Evolutionary conservation across 73 alveolate genomes (phyloP).

Genomic region (Tetrahymena thermophila): DNA sequence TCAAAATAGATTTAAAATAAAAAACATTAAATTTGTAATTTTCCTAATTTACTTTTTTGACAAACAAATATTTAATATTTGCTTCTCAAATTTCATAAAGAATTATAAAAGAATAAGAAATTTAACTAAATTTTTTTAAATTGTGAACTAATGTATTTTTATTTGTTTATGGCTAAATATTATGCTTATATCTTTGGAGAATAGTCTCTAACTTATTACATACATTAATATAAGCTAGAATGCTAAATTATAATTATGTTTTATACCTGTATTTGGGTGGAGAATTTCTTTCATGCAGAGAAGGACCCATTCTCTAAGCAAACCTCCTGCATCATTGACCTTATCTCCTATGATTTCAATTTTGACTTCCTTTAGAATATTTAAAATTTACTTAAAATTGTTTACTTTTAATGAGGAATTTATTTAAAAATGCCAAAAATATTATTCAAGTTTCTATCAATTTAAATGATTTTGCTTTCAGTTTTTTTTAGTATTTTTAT

Average conservation of each 20-base stretch:
- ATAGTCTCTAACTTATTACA: not conserved
- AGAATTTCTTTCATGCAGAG: constrained; percentile 34
- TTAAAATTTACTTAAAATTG: not conserved
- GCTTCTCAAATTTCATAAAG: not conserved
- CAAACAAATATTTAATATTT: too few relatives aligned
- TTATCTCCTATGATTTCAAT: constrained; percentile 46
- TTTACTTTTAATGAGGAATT: not conserved
- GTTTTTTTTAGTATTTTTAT: too few relatives aligned
- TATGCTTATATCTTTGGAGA: not conserved
- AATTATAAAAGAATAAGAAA: not conserved
- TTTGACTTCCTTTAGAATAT: constrained; percentile 21
- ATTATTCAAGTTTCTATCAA: not conserved
- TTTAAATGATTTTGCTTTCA: not conserved
- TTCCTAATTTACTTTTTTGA: not conserved
- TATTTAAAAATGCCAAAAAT: not conserved
- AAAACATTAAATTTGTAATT: too few relatives aligned
- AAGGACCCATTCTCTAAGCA: constrained; percentile 54
- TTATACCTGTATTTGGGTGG: constrained; percentile 18
- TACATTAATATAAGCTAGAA: not conserved
- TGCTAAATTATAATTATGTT: not conserved
- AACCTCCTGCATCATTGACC: constrained; percentile 59
- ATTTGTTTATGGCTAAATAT: not conserved
- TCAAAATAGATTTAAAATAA: too few relatives aligned
- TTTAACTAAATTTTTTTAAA: too few relatives aligned
- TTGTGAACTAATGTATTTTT: not conserved